Base-by-base conservation (phyloP, 257 asterid genomes). In the Osmanthus fragrans region DNA sequence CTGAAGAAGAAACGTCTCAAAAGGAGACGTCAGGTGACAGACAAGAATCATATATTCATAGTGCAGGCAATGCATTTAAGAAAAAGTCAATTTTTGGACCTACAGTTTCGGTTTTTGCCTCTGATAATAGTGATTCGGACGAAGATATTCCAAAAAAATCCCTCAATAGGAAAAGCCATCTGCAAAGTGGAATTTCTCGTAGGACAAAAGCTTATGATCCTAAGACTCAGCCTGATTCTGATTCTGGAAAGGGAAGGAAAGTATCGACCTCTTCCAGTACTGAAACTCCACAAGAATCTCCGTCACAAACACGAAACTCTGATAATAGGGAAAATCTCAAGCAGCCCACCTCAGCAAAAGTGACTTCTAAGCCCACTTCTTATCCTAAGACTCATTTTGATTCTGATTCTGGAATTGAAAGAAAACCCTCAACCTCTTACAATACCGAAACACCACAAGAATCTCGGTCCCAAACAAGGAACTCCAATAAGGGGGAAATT, bases 61-160 rank as follows among this genome's bases (percentile, higher is more conserved):
- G 76, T 49, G 71, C 70, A 60, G 74, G 42, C 45, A 81, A 74
- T 32, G 74, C 80, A 19, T 54, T 66, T 40, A 70, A 81, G 70
- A 76, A 76, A 42, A 89, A 81, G 74, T 66, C 86, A 40, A 73
- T 71, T 32, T 79, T 78, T 13, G 86, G 84, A 80, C 82, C 86
- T 77, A 72, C 90, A 68, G 76, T 34, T 54, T 72, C 87, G 25
- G 79, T 71, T 76, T 88, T 86, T 58, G 81, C 76, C 47, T 88
- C 96, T 10, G 87, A 82, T 75, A 83, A 79, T 76, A 88, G 90
- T 19, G 91, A 90, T 82, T 84, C 82, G 11, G 97, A 93, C 75
- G 91, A 85, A 73, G 90, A 84, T 79, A 81, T 82, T 77, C 87
- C 87, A 12, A 78, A 79, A 76, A 86, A 71, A 76, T 76, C 87